Conservation (phyloP, 140 eudicot genomes). For the Ambrosia hybrid region DNA sequence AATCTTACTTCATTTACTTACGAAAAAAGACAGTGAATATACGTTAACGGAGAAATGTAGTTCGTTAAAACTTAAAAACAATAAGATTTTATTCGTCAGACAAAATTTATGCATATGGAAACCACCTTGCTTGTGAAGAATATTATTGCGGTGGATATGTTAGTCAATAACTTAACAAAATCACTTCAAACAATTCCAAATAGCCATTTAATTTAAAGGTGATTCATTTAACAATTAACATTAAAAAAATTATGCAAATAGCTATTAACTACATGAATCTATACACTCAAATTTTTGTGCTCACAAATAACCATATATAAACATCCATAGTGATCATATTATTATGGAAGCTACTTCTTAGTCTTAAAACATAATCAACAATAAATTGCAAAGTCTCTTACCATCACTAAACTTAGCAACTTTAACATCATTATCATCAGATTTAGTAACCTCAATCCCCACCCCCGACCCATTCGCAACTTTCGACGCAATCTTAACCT, state of each 20-base stretch:
- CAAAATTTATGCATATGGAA: neutral
- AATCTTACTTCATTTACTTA: neutral
- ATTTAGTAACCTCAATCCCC: constrained; percentile 20
- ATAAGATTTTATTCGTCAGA: neutral
- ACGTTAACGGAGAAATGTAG: neutral
- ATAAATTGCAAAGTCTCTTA: constrained; percentile 19
- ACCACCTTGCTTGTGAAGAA: neutral
- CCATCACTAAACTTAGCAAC: constrained; percentile 33
- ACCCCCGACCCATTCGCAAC: constrained; percentile 26
- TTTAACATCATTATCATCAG: constrained; percentile 30
- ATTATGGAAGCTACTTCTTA: constrained; percentile 3
- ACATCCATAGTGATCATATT: neutral
- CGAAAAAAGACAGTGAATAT: neutral
- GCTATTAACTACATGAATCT: no score
- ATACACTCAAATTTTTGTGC: no score
- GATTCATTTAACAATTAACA: no score
- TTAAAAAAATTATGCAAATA: neutral
- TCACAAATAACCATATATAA: neutral
- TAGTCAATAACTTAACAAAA: neutral
- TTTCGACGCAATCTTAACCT: constrained; percentile 4
- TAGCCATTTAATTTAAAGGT: neutral
- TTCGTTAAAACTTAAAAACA: neutral
- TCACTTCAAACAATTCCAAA: neutral
- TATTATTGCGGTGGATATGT: neutral
- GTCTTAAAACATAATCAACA: neutral